Evolutionary conservation across 257 asterid species (phyloP).

Genomic region (Knoxia roxburghii): DNA sequence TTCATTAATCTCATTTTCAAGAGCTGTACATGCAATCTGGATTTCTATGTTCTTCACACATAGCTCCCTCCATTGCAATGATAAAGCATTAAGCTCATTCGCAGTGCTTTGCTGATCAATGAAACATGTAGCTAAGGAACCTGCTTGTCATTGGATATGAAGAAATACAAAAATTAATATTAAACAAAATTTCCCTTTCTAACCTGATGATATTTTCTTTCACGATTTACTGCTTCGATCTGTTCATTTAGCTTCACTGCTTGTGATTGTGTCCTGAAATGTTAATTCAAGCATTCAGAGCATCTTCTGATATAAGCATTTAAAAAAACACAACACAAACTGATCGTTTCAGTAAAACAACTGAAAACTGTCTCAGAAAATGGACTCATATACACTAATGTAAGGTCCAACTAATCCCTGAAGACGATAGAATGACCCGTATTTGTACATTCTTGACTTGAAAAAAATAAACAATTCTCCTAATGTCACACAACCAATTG

Average conservation of each 20-base stretch:
- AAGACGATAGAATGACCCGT: not conserved
- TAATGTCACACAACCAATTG: not conserved
- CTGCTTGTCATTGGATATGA: not conserved
- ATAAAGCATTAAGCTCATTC: conserved; percentile 80
- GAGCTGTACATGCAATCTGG: conserved; percentile 68
- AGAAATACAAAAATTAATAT: not conserved
- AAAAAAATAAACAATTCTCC: not conserved
- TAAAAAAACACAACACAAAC: not conserved
- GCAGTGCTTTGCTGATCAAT: conserved; percentile 87
- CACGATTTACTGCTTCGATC: conserved; percentile 87
- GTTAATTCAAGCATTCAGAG: conserved; percentile 14
- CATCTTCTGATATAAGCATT: not conserved
- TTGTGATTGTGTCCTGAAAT: conserved; percentile 66
- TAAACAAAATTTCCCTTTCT: not conserved
- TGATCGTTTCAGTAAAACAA: not conserved
- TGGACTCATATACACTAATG: not conserved
- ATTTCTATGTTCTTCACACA: conserved; percentile 84
- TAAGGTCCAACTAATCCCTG: not conserved
- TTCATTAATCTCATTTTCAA: conserved; percentile 50
- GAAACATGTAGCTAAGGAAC: conserved; percentile 7
- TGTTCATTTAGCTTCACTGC: conserved; percentile 59
- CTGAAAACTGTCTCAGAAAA: not conserved
- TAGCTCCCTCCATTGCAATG: conserved; percentile 92
- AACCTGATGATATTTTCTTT: conserved; percentile 98
- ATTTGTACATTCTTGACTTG: not conserved